Evolutionary conservation across 2,329 filamentous ascomycete species (phyloP).

Genomic region (Diaporthe sp.): DNA sequence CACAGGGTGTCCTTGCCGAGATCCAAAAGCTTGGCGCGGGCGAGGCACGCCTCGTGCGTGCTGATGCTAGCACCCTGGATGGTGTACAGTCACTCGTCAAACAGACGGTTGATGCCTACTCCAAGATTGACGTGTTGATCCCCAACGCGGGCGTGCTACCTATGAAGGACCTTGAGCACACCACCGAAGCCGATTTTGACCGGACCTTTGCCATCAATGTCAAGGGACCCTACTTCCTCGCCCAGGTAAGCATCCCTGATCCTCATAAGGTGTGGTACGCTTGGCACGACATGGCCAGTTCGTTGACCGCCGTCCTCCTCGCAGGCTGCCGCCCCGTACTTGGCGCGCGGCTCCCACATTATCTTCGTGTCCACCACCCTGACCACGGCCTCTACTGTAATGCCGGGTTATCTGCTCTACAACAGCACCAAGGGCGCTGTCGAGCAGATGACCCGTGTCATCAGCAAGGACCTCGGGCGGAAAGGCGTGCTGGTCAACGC

Average conservation of each 20-base stretch:
- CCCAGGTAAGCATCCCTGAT: slow-evolving; percentile 56
- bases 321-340: slow-evolving; percentile 52
- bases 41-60: slow-evolving; percentile 52
- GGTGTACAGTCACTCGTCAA: slow-evolving; percentile 66
- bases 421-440: slow-evolving; percentile 67
- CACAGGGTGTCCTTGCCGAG: slow-evolving; percentile 43
- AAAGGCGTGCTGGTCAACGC: slow-evolving; percentile 59
- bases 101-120: slow-evolving; percentile 63
- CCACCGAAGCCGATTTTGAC: slow-evolving; percentile 67
- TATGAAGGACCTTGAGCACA: slow-evolving; percentile 62
- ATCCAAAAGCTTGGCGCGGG: slow-evolving; percentile 44
- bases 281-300: neutral
- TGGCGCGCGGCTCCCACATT: slow-evolving; percentile 1
- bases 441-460: slow-evolving; percentile 69
- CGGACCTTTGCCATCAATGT: slow-evolving; percentile 62
- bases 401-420: slow-evolving; percentile 66
- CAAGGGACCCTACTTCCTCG: slow-evolving; percentile 69
- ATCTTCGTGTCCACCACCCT: slow-evolving; percentile 56
- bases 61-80: slow-evolving; percentile 60
- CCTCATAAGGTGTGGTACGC: neutral
- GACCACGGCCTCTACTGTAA: slow-evolving; percentile 59
- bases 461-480: slow-evolving; percentile 68
- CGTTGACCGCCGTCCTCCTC: neutral
- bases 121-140: slow-evolving; percentile 67
- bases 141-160: slow-evolving; percentile 67